A percentile compares a stretch with the other conserved stretches of the same genome.
Conservation (phyloP, 73 alveolate genomes). For the Tetrahymena malaccensis region DNA sequence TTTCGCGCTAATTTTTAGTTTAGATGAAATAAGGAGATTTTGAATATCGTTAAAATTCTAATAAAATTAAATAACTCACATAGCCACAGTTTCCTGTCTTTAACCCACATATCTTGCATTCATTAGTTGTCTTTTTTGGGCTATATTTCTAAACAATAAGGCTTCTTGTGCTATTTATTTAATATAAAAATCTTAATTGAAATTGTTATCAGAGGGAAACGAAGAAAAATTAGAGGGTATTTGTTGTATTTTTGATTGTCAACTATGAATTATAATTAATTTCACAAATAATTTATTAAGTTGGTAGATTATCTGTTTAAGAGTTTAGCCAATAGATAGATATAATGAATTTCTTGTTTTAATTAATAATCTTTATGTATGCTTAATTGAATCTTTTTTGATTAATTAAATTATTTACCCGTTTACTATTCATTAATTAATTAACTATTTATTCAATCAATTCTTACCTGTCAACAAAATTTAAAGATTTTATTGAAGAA, state of each 20-base stretch:
- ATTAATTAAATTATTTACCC: not conserved
- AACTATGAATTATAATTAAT: no score
- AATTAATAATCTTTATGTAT: not conserved
- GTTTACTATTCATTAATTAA: not conserved
- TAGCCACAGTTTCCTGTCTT: not conserved
- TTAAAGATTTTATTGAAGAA: not conserved
- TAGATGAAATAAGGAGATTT: not conserved
- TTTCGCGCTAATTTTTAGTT: not conserved
- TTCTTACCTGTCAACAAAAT: not conserved
- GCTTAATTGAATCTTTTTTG: not conserved
- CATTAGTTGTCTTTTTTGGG: not conserved
- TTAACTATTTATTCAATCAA: not conserved
- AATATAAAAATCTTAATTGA: not conserved
- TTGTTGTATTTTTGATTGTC: not conserved
- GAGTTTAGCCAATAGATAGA: not conserved
- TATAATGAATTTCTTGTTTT: no score
- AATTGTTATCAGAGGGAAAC: no score
- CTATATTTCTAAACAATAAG: not conserved
- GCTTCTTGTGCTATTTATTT: not conserved
- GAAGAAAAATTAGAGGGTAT: not conserved
- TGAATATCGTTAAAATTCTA: no score
- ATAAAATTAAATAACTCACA: not conserved
- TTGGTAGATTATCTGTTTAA: no score
- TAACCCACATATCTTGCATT: not conserved
- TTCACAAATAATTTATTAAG: no score